Percentiles rank a stretch among this genome's conserved stretches.
Conservation (phyloP, 768 basidiomycete species). For the Tricholomella constricta region DNA sequence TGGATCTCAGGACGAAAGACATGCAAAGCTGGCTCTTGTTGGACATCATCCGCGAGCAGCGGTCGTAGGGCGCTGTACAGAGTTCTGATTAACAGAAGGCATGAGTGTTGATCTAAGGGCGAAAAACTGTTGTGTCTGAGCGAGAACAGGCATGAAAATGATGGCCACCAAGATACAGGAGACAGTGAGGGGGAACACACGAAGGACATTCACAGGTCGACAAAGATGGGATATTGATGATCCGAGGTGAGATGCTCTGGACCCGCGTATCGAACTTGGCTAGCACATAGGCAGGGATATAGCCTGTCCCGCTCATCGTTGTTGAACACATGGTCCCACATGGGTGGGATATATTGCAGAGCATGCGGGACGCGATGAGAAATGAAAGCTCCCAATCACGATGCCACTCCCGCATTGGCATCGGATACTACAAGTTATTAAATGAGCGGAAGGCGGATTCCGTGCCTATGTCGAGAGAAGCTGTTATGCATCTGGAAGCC, state of each 20-base stretch:
- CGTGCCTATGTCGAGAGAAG: not conserved
- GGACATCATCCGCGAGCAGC: slow-evolving; percentile 11
- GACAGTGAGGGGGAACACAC: not conserved
- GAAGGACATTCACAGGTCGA: slow-evolving; percentile 7
- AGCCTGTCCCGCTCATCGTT: slow-evolving; percentile 6
- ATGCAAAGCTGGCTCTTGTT: slow-evolving; percentile 2
- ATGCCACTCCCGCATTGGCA: not conserved
- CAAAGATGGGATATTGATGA: slow-evolving; percentile 8
- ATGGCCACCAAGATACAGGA: slow-evolving; percentile 3
- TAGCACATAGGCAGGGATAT: not conserved
- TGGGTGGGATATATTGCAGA: not conserved
- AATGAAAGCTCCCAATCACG: slow-evolving; percentile 1
- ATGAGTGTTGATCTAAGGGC: not conserved
- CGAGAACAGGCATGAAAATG: slow-evolving; percentile 5
- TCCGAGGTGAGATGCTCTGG: slow-evolving; percentile 11
- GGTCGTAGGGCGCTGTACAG: slow-evolving; percentile 4
- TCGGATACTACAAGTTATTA: not conserved
- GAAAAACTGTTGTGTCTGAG: slow-evolving; percentile 3
- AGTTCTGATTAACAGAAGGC: slow-evolving; percentile 4
- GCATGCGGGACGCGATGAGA: slow-evolving; percentile 5
- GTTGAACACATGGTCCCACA: slow-evolving; percentile 12
- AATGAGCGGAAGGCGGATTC: not conserved
- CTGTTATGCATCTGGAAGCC: slow-evolving; percentile 7
- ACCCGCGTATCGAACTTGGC: slow-evolving; percentile 14
- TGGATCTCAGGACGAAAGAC: not conserved